A percentile compares a stretch with the other conserved stretches of the same genome.
Evolutionary conservation across 371 early-diverging fungal genomes (phyloP).

Genomic region (Phascolomyces articulosus): DNA sequence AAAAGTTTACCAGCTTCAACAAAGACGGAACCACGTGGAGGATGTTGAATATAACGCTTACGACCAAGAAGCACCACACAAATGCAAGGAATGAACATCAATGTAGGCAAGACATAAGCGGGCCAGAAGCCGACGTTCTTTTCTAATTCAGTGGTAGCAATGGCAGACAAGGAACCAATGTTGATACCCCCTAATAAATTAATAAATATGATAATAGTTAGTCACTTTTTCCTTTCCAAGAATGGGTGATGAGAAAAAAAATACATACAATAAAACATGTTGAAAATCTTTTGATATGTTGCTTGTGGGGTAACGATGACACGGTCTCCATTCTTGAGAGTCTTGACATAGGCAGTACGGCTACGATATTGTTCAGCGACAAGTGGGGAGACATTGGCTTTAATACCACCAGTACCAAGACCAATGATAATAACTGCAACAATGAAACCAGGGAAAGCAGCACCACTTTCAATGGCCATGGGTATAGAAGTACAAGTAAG

Average conservation of each 20-base stretch:
- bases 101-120: constrained; percentile 64
- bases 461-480: constrained; percentile 49
- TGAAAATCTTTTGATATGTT: constrained; percentile 50
- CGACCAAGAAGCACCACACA: constrained; percentile 55
- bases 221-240: not conserved
- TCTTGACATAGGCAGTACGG: constrained; percentile 30
- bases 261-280: constrained; percentile 55
- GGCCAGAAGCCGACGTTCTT: constrained; percentile 61
- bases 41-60: constrained; percentile 49
- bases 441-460: constrained; percentile 68
- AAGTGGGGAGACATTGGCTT: constrained; percentile 52
- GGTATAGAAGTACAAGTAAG: constrained; percentile 68
- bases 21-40: constrained; percentile 55
- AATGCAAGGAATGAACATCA: constrained; percentile 65
- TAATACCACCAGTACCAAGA: constrained; percentile 59
- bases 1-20: constrained; percentile 30
- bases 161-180: constrained; percentile 65
- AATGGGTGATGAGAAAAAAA: not conserved
- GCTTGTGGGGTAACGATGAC: constrained; percentile 55
- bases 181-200: constrained; percentile 46
- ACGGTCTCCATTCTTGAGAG: constrained; percentile 31
- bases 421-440: constrained; percentile 76
- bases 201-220: not conserved
- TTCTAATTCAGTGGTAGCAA: constrained; percentile 55
- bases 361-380: constrained; percentile 52